Evolutionary conservation across 2,329 filamentous ascomycete genomes (phyloP).

Genomic region (Diaporthe sp.): DNA sequence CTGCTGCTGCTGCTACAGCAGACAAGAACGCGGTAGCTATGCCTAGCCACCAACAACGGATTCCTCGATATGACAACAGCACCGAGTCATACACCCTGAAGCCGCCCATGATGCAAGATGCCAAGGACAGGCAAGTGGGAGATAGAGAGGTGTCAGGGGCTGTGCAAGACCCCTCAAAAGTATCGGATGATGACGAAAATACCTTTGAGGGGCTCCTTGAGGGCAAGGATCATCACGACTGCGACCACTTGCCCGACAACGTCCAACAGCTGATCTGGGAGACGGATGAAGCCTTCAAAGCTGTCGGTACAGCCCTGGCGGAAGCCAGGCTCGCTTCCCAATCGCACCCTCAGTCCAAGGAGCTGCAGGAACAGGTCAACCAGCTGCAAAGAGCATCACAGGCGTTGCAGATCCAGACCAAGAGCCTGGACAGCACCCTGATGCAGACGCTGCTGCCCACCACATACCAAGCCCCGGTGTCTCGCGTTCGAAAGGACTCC

Average conservation of each 20-base stretch:
- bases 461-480: neutral
- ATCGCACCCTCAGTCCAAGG: constrained; percentile 21
- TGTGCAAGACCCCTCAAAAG: constrained; percentile 13
- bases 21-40: neutral
- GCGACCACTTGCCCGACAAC: constrained; percentile 46
- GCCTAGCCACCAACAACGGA: constrained; percentile 8
- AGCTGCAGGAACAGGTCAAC: constrained; percentile 12
- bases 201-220: constrained; percentile 17
- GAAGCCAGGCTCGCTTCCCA: constrained; percentile 48
- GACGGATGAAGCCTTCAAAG: constrained; percentile 61
- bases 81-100: constrained; percentile 25
- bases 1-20: neutral
- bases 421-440: constrained; percentile 4
- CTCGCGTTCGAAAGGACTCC: constrained; percentile 8
- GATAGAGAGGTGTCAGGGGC: neutral
- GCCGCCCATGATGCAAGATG: constrained; percentile 16
- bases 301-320: constrained; percentile 53
- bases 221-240: constrained; percentile 1
- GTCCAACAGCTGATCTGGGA: constrained; percentile 59
- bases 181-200: constrained; percentile 21
- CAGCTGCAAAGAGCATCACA: constrained; percentile 30
- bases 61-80: constrained; percentile 13
- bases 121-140: constrained; percentile 6
- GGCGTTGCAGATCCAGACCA: constrained; percentile 20
- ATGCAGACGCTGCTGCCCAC: constrained; percentile 17